Base-by-base conservation (phyloP, 805 yeast genomes). In the Suhomyces prunicola region DNA sequence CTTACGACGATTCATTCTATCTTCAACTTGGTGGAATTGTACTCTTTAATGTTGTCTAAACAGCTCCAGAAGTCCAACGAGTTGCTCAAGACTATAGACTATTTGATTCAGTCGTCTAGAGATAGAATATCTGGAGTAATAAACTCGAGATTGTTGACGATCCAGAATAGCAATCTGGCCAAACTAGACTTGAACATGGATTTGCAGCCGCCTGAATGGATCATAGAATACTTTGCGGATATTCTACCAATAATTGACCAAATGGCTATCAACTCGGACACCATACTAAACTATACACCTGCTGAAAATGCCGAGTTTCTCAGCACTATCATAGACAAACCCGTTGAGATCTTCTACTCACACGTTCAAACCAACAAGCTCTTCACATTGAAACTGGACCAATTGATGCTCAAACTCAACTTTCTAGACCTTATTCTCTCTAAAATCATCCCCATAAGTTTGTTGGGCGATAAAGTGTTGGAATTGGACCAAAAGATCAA, bases 121-220 rank as follows among this genome's bases (percentile, higher is more conserved):
- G 62, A 65, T 12, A 65, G 66, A 44, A 58, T 73, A 12, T 49
- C 57, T 5, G 60, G 54, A 23, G 59, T 72, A 8, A 57, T 74
- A 6, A 55, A 59, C 6, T 67, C 66, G 51, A 61, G 68, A 23
- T 61, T 75, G 29, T 66, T 66, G n/a, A 64, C 75, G 1, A 67
- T 73, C 8, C 56, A 55, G 35, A 62, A 63, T 24, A 71, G 75
- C 31, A 74, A 71, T 53, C 71, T 62, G 68, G 77, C 78, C 2
- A 70, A 71, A 50, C 57, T 74, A 19, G 78, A 73, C 40, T 69
- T 61, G 62, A 73, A 73, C 49, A 78, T 78, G 27, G 89, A 89
- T 55, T 71, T 88, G 22, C 81, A 86, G 55, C 85, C 96, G 4
- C 97, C 97, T 0, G 96, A 88, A 54, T 92, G 96, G 91, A 70